These are phyloP conservation scores for Penicillium cosmopolitanum DNA, from an alignment of 495 filamentous ascomycete species.

Conservation along the genomic window DNA sequence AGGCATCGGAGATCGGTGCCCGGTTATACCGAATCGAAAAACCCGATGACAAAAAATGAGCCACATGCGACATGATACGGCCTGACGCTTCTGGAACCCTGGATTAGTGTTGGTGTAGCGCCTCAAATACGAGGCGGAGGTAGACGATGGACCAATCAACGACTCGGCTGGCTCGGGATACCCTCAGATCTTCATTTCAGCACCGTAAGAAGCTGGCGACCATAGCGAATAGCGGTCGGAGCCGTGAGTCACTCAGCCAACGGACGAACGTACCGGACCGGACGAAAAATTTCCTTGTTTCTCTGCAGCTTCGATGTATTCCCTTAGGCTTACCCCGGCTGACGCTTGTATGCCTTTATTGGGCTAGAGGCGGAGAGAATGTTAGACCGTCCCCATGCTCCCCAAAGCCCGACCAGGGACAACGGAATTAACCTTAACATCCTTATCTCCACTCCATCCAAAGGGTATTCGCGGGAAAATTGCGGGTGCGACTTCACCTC, in stretches of 20 bases:
- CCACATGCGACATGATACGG: conserved; percentile 1
- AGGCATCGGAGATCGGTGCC: neutral
- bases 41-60: neutral
- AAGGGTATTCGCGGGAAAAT: too few relatives aligned
- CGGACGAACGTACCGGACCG: neutral
- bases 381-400: neutral
- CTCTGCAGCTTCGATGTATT: neutral
- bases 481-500: too few relatives aligned
- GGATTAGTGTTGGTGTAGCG: conserved; percentile 2
- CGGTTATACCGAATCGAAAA: neutral
- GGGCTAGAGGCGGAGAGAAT: neutral
- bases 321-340: neutral
- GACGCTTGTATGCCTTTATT: neutral
- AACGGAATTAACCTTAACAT: neutral
- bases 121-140: conserved; percentile 1
- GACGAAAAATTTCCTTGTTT: conserved; percentile 4
- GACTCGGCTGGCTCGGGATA: neutral
- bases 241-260: conserved; percentile 1
- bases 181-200: conserved; percentile 3
- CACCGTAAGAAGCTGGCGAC: neutral
- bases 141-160: conserved; percentile 1
- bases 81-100: neutral
- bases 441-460: neutral
- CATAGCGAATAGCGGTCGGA: conserved; percentile 4
- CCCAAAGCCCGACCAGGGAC: neutral